Percentiles rank a stretch among this genome's conserved stretches.
Evolutionary conservation across 805 yeast species (phyloP).

Genomic region (Wickerhamomyces hampshirensis): DNA sequence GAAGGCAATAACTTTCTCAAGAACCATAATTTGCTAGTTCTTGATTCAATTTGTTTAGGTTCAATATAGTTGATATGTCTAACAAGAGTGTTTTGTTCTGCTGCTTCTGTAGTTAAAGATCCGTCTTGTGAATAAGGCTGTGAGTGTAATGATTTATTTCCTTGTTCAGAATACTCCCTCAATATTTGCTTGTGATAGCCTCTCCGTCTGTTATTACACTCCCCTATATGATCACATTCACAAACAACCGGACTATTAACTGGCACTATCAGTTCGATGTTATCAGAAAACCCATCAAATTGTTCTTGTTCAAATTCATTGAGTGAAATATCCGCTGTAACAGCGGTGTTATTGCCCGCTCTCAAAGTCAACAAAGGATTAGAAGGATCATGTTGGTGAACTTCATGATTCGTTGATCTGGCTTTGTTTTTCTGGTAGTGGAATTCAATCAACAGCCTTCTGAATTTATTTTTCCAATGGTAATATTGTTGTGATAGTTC

Average conservation of each 20-base stretch:
- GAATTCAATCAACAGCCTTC: slow-evolving; percentile 31
- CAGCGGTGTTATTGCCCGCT: slow-evolving; percentile 28
- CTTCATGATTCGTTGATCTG: slow-evolving; percentile 32
- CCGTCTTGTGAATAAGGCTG: too few species aligned
- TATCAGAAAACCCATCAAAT: slow-evolving; percentile 7
- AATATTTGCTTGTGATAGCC: too few species aligned
- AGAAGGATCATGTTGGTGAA: slow-evolving; percentile 31
- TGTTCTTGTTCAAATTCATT: slow-evolving; percentile 1
- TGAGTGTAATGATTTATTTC: too few species aligned
- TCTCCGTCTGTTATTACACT: too few species aligned
- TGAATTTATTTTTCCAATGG: slow-evolving; percentile 29
- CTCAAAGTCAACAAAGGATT: slow-evolving; percentile 35
- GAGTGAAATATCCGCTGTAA: neutral
- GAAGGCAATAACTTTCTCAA: neutral
- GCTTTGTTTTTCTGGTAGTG: slow-evolving; percentile 36
- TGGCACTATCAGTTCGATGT: neutral
- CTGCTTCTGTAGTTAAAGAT: too few species aligned
- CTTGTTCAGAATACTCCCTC: too few species aligned
- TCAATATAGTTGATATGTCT: slow-evolving; percentile 6
- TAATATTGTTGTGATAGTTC: neutral
- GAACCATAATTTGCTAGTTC: neutral
- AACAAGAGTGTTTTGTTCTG: neutral
- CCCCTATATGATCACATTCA: neutral
- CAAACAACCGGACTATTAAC: too few species aligned
- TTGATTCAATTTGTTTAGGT: neutral